phyloP scores from a whole-genome alignment of 2,329 filamentous ascomycete species.

The Aspergillus versicolor region DNA sequence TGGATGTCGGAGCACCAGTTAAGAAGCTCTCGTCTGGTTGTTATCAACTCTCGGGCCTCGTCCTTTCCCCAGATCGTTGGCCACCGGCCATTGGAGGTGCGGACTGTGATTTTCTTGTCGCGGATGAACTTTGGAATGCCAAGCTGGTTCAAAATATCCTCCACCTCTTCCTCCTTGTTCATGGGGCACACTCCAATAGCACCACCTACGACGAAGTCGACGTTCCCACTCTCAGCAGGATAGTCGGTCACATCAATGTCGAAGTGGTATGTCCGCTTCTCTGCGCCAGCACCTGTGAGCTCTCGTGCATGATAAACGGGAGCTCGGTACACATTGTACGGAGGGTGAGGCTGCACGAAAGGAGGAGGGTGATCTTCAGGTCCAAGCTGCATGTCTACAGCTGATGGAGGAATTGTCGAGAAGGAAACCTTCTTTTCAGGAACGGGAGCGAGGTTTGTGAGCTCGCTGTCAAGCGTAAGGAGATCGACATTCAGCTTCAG shows the following conservation, averaged over 20 bases:
- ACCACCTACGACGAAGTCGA: slow-evolving; percentile 95
- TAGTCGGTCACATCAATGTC: slow-evolving; percentile 97
- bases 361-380: slow-evolving; percentile 68
- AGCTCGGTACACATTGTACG: slow-evolving; percentile 89
- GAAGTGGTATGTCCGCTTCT: slow-evolving; percentile 97
- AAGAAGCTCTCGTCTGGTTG: slow-evolving; percentile 85
- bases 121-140: slow-evolving; percentile 78
- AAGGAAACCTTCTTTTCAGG: slow-evolving; percentile 75
- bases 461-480: slow-evolving; percentile 66
- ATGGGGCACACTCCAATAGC: slow-evolving; percentile 92
- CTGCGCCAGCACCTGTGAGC: slow-evolving; percentile 80
- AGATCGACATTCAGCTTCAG: slow-evolving; percentile 73
- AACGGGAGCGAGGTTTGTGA: slow-evolving; percentile 70
- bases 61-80: slow-evolving; percentile 98
- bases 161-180: slow-evolving; percentile 73
- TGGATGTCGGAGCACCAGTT: slow-evolving; percentile 96
- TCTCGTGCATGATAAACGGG: slow-evolving; percentile 81
- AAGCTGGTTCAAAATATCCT: slow-evolving; percentile 79
- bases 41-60: slow-evolving; percentile 76
- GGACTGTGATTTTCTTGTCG: slow-evolving; percentile 77
- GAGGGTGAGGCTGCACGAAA: slow-evolving; percentile 92
- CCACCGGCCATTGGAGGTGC: slow-evolving; percentile 82
- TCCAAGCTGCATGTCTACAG: slow-evolving; percentile 32
- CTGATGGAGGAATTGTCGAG: slow-evolving; percentile 37
- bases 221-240: slow-evolving; percentile 71